Evolutionary conservation across 2,329 filamentous ascomycete genomes (phyloP).

Genomic region (Ascomycota sp.): DNA sequence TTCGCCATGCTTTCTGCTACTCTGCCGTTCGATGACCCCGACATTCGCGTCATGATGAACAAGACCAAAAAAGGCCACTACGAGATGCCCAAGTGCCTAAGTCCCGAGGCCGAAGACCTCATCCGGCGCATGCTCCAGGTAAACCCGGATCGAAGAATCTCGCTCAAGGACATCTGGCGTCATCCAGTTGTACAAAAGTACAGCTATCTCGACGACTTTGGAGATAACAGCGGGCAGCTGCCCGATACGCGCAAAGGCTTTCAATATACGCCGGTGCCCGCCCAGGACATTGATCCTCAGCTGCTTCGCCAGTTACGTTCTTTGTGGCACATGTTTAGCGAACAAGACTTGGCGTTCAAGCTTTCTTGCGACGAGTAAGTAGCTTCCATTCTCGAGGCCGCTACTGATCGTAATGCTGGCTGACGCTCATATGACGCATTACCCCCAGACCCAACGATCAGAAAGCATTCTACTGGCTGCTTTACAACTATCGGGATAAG

Average conservation of each 20-base stretch:
- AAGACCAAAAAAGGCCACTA: conserved; percentile 38
- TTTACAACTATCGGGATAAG: conserved; percentile 61
- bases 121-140: conserved; percentile 59
- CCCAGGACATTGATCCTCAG: conserved; percentile 54
- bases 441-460: conserved; percentile 57
- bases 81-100: conserved; percentile 38
- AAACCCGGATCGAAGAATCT: conserved; percentile 58
- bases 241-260: conserved; percentile 37
- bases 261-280: conserved; percentile 31
- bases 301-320: conserved; percentile 70
- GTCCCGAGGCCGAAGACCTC: conserved; percentile 49
- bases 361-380: conserved; percentile 43
- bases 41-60: conserved; percentile 38
- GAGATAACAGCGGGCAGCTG: conserved; percentile 29
- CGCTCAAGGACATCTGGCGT: conserved; percentile 59
- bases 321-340: conserved; percentile 70
- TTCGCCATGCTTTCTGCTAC: conserved; percentile 69
- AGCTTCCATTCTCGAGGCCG: background rate
- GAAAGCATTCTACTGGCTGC: conserved; percentile 75
- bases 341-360: conserved; percentile 46
- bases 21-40: conserved; percentile 57
- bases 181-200: conserved; percentile 77
- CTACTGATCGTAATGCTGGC: background rate
- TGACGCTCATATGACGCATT: background rate
- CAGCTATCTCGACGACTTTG: conserved; percentile 47